Evolutionary conservation across 2,329 filamentous ascomycete genomes (phyloP).

Genomic region (Talaromyces amestolkiae): DNA sequence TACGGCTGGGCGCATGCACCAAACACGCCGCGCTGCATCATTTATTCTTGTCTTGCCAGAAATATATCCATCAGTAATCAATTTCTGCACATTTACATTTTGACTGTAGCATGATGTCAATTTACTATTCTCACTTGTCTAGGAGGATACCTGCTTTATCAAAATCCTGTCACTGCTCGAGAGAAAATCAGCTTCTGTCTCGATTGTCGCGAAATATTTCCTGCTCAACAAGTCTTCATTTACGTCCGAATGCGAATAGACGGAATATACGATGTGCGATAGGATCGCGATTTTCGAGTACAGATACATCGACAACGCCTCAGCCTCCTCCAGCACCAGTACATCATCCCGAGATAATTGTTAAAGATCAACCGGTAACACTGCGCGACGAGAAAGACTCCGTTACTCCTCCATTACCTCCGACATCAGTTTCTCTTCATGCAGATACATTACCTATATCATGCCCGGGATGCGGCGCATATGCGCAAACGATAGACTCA

Average conservation of each 20-base stretch:
- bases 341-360: neutral
- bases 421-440: constrained; percentile 18
- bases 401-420: constrained; percentile 18
- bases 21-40: neutral
- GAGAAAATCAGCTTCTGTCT: neutral
- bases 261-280: neutral
- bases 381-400: constrained; percentile 20
- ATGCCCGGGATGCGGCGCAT: constrained; percentile 64
- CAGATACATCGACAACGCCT: neutral
- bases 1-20: constrained; percentile 15
- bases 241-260: neutral
- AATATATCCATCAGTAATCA: neutral
- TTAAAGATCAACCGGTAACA: constrained; percentile 15
- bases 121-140: constrained; percentile 3
- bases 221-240: neutral
- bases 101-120: constrained; percentile 6
- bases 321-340: constrained; percentile 20
- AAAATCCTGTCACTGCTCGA: constrained; percentile 2
- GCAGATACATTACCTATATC: constrained; percentile 45
- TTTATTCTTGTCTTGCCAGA: neutral
- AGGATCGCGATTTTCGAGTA: constrained; percentile 1
- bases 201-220: constrained; percentile 9
- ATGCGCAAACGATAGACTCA: constrained; percentile 55
- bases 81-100: neutral
- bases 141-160: constrained; percentile 6